Conservation (phyloP, 768 basidiomycete species). For the Mycena leptocephala region DNA sequence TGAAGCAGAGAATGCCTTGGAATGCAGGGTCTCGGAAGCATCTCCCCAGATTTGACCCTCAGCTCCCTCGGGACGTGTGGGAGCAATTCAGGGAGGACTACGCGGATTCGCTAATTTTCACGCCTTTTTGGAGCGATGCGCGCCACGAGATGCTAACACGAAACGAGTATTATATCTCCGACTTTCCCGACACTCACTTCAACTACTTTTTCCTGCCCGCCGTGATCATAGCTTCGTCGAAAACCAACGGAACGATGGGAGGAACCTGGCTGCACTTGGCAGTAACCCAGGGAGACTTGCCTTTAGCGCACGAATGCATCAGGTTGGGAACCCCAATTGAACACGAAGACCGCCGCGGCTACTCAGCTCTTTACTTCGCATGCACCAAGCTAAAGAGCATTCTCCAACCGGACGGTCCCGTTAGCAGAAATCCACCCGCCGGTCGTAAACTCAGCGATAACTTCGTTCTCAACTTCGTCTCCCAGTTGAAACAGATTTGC, state of each 20-base stretch:
- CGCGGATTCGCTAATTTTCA: constrained; percentile 3
- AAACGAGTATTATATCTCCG: background rate
- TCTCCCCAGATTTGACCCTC: background rate
- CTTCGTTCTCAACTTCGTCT: background rate
- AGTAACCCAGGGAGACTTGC: background rate
- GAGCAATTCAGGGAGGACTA: background rate
- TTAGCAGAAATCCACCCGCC: background rate
- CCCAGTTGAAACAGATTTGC: background rate
- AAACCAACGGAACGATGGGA: background rate
- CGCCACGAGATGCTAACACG: background rate
- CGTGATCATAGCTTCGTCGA: background rate
- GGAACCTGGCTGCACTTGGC: background rate
- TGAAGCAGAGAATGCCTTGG: background rate
- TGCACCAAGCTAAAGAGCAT: background rate
- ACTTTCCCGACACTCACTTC: background rate
- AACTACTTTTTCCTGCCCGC: background rate
- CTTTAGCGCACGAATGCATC: background rate
- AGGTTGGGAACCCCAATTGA: background rate
- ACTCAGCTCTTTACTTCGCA: background rate
- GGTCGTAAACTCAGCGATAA: background rate
- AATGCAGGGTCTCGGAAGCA: background rate
- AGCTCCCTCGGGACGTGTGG: background rate
- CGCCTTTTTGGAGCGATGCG: background rate
- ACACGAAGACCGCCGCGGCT: background rate
- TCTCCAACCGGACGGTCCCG: background rate